Percentiles rank a stretch among this genome's conserved stretches.
Conservation (phyloP, 805 yeast genomes). For the Nakazawaea ernobii region DNA sequence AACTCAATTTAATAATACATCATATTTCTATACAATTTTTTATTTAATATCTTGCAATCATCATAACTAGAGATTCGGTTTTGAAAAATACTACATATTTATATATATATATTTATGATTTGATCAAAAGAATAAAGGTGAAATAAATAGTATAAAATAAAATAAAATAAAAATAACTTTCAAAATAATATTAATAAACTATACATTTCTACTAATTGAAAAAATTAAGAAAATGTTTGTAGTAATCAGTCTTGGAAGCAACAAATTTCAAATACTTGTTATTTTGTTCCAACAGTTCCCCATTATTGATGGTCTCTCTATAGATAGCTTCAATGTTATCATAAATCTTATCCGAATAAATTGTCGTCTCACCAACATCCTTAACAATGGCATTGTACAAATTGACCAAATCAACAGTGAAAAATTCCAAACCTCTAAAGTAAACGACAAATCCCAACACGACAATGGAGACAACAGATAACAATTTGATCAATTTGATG, state of each 20-base stretch:
- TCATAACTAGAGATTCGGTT: background rate
- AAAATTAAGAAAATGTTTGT: constrained; percentile 1
- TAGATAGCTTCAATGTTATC: constrained; percentile 6
- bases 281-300: constrained; percentile 5
- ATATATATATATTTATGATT: too few relatives aligned
- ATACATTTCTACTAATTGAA: background rate
- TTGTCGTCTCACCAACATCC: constrained; percentile 5
- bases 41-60: background rate
- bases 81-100: too few relatives aligned
- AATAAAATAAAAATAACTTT: background rate
- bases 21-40: background rate
- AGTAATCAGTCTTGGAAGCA: constrained; percentile 4
- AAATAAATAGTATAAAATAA: background rate
- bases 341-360: constrained; percentile 4
- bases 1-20: background rate
- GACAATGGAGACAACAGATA: background rate
- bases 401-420: constrained; percentile 9
- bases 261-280: constrained; percentile 3
- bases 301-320: constrained; percentile 1
- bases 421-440: constrained; percentile 7
- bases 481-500: constrained; percentile 8
- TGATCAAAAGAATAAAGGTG: background rate
- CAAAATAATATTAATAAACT: background rate
- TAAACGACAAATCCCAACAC: constrained; percentile 1
- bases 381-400: constrained; percentile 2